phyloP scores from a whole-genome alignment of 2,329 filamentous ascomycete species.

The Aspergillus amoenus region DNA sequence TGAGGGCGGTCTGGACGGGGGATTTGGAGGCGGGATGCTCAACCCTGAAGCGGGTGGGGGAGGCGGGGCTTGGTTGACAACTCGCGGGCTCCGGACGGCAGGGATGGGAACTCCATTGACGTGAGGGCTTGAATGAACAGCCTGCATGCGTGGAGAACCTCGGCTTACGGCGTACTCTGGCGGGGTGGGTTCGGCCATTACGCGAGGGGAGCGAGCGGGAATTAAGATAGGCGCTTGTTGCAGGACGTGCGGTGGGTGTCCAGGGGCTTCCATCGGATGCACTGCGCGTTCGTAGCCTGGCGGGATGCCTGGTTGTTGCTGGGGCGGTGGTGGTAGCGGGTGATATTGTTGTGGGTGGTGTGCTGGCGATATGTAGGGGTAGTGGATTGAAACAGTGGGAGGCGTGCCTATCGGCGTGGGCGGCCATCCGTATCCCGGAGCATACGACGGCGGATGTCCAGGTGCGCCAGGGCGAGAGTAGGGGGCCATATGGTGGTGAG shows the following conservation, averaged over 20 bases:
- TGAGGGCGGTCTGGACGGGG: slow-evolving; percentile 21
- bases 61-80: slow-evolving; percentile 26
- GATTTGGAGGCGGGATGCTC: slow-evolving; percentile 17
- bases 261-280: slow-evolving; percentile 30
- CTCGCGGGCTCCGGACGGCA: slow-evolving; percentile 26
- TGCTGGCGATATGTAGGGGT: slow-evolving; percentile 38
- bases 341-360: slow-evolving; percentile 34
- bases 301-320: slow-evolving; percentile 26
- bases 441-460: slow-evolving; percentile 39
- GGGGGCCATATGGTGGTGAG: slow-evolving; percentile 53
- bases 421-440: slow-evolving; percentile 45
- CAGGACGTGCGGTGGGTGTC: slow-evolving; percentile 24
- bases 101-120: slow-evolving; percentile 18
- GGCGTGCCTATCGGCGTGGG: slow-evolving; percentile 47
- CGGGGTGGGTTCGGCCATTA: slow-evolving; percentile 30
- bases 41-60: slow-evolving; percentile 12
- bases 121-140: slow-evolving; percentile 24
- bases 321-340: slow-evolving; percentile 25
- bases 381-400: slow-evolving; percentile 38
- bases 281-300: slow-evolving; percentile 35
- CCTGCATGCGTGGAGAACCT: slow-evolving; percentile 34
- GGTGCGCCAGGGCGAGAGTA: slow-evolving; percentile 48
- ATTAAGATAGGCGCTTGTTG: slow-evolving; percentile 21
- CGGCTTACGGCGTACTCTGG: slow-evolving; percentile 33
- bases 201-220: slow-evolving; percentile 28